These are phyloP conservation scores for Leptosphaerulina australis DNA, from an alignment of 2,329 filamentous ascomycete species.

Conservation along the genomic window DNA sequence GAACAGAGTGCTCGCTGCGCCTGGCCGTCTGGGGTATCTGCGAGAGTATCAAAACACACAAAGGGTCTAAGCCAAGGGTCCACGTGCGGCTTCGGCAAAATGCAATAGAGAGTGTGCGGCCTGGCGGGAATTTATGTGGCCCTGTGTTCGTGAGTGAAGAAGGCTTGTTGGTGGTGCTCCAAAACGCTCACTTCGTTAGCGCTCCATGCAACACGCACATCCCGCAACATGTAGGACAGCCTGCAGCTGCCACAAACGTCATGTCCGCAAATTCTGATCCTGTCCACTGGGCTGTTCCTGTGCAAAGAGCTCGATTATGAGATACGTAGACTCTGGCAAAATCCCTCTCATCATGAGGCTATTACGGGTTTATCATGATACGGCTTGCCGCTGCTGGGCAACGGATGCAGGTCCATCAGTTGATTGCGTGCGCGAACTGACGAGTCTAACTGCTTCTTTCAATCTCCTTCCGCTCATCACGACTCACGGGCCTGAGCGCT, in stretches of 20 bases:
- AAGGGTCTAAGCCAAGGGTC: conserved; percentile 21
- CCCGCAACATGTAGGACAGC: conserved; percentile 2
- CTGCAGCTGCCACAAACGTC: conserved; percentile 21
- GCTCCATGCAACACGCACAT: conserved; percentile 4
- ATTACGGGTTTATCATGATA: conserved; percentile 3
- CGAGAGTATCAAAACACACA: conserved; percentile 11
- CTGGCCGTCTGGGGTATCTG: conserved; percentile 9
- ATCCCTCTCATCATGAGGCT: not conserved
- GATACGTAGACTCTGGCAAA: not conserved
- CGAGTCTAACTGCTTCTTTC: conserved; percentile 16
- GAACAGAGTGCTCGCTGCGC: conserved; percentile 4
- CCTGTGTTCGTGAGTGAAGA: conserved; percentile 16
- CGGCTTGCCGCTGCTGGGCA: conserved; percentile 4
- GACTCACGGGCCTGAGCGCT: conserved; percentile 25
- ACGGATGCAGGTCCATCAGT: conserved; percentile 8
- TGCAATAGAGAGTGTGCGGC: conserved; percentile 22
- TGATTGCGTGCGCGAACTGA: conserved; percentile 18
- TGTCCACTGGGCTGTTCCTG: conserved; percentile 1
- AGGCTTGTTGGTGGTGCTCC: conserved; percentile 11
- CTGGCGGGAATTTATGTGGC: conserved; percentile 20
- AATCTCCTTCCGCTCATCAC: conserved; percentile 17
- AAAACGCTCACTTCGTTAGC: conserved; percentile 12
- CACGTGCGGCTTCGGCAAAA: conserved; percentile 29
- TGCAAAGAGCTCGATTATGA: not conserved
- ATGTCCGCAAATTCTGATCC: conserved; percentile 14